Conservation (phyloP, 2,329 filamentous ascomycete species). For the Ophiognomonia clavigignenti-juglandacearum region DNA sequence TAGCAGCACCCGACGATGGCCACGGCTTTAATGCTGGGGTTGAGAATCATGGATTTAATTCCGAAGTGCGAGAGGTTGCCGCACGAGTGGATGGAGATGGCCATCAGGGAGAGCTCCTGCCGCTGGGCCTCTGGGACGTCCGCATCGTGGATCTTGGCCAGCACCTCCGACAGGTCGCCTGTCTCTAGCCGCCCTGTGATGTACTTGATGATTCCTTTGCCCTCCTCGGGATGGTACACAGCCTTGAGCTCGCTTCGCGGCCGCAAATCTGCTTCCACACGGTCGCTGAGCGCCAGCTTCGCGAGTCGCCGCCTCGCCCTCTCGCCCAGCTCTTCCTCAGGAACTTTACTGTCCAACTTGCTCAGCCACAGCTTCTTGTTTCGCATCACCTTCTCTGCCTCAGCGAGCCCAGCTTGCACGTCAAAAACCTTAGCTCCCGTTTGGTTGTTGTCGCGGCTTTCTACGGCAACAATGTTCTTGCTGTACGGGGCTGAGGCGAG, state of each 20-base stretch:
- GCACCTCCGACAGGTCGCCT: constrained; percentile 64
- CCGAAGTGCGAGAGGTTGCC: constrained; percentile 96
- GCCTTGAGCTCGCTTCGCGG: constrained; percentile 44
- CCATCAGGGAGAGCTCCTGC: constrained; percentile 60
- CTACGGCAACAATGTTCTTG: constrained; percentile 82
- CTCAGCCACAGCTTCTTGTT: constrained; percentile 77
- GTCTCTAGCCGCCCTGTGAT: constrained; percentile 69
- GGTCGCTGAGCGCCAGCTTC: constrained; percentile 24
- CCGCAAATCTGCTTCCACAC: constrained; percentile 40
- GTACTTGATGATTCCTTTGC: constrained; percentile 70
- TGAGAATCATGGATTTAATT: constrained; percentile 78
- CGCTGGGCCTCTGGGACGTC: constrained; percentile 25
- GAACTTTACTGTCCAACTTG: constrained; percentile 38
- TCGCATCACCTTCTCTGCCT: constrained; percentile 67
- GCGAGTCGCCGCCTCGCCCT: constrained; percentile 32
- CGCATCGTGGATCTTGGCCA: constrained; percentile 54
- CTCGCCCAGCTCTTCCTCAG: constrained; percentile 36
- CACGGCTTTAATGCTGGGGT: constrained; percentile 79
- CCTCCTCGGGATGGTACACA: constrained; percentile 52
- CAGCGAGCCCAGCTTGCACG: constrained; percentile 70
- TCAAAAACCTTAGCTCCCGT: constrained; percentile 80
- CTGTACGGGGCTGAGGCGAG: constrained; percentile 84
- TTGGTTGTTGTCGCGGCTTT: constrained; percentile 83
- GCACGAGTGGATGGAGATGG: constrained; percentile 93
- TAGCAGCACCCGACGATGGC: constrained; percentile 98